These are phyloP conservation scores for Setaria italica DNA, from an alignment of 202 grass and related monocot genomes.

Conservation along the genomic window DNA sequence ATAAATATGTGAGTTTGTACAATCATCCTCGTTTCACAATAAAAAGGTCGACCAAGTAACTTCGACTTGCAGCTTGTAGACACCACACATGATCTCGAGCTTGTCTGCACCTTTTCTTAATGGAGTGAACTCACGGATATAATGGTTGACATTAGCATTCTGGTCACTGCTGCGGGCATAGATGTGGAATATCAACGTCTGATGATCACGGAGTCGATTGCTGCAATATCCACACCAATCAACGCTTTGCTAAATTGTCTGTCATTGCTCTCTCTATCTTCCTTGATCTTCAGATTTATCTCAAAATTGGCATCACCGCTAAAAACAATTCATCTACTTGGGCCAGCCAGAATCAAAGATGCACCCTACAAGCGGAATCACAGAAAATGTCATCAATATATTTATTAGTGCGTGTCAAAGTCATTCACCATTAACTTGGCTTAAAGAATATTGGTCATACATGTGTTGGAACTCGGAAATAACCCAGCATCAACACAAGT, in stretches of 20 bases:
- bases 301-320: slow-evolving; percentile 13
- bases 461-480: no score
- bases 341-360: slow-evolving; percentile 32
- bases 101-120: background rate
- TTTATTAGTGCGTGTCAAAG: background rate
- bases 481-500: no score
- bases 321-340: slow-evolving; percentile 36
- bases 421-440: background rate
- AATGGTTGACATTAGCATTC: no score
- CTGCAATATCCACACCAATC: background rate
- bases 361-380: background rate
- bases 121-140: background rate
- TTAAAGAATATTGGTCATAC: no score
- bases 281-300: slow-evolving; percentile 40
- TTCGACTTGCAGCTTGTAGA: background rate
- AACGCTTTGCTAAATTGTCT: slow-evolving; percentile 28
- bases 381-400: background rate
- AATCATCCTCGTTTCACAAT: background rate
- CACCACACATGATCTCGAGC: slow-evolving; percentile 3
- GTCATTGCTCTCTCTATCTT: background rate
- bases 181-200: slow-evolving; percentile 5
- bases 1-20: background rate
- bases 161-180: background rate
- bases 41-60: slow-evolving; percentile 6
- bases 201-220: background rate